These are phyloP conservation scores for Bruguiera hainesii DNA, from an alignment of 441 rosid genomes.

Conservation along the genomic window DNA sequence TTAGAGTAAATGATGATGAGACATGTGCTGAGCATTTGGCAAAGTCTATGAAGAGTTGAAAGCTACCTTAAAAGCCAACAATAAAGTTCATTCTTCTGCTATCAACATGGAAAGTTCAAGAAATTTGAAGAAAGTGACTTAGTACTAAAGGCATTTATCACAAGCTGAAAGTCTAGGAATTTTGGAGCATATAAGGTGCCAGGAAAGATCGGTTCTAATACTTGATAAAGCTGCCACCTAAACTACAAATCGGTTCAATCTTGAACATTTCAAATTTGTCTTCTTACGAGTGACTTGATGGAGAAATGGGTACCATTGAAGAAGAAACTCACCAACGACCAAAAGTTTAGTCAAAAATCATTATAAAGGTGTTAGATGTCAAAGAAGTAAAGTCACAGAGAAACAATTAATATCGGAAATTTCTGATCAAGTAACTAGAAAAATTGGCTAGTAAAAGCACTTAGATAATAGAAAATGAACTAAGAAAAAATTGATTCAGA, in stretches of 20 bases:
- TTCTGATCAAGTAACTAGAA: too few species aligned
- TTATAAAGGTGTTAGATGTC: background rate
- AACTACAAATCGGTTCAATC: slow-evolving; percentile 10
- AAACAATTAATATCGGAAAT: too few species aligned
- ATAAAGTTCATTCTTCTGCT: background rate
- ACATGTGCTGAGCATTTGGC: background rate
- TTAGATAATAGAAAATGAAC: too few species aligned
- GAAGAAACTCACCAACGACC: background rate
- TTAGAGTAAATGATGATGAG: slow-evolving; percentile 1
- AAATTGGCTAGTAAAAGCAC: too few species aligned
- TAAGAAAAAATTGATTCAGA: background rate
- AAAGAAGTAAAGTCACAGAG: slow-evolving; percentile 1
- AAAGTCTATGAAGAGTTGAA: background rate
- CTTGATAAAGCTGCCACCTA: slow-evolving; percentile 4
- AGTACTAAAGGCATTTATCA: background rate
- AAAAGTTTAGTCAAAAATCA: too few species aligned
- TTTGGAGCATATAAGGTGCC: slow-evolving; percentile 5
- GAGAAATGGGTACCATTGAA: background rate
- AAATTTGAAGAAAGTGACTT: slow-evolving; percentile 4
- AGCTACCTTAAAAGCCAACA: background rate
- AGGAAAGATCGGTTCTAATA: background rate
- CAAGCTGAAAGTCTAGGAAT: slow-evolving; percentile 4
- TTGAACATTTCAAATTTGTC: slow-evolving; percentile 4
- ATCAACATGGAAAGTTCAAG: background rate
- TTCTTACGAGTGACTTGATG: slow-evolving; percentile 9